Base-by-base conservation (phyloP, 805 yeast genomes). In the Ogataea minuta region DNA sequence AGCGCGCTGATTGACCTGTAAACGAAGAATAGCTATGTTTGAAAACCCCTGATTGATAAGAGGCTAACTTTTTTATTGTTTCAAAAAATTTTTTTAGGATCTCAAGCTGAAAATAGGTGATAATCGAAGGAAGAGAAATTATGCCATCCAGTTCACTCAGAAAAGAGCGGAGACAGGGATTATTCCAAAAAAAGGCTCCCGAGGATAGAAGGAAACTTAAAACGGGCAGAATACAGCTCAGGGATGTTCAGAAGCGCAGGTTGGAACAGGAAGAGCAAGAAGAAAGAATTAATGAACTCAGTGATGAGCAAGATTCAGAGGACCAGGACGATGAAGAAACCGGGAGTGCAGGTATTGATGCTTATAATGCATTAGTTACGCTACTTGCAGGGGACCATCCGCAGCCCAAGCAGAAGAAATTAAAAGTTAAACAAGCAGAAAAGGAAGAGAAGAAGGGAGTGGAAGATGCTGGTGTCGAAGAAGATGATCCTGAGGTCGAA, bases 221-320 rank as follows among this genome's bases (percentile, higher is more conserved):
- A 49, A 66, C 59, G 45, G 93, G 91, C 3, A 70, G 93, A 57
- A 70, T 70, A 35, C 79, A 79, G 44, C 54, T 78, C 53, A 71
- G 93, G 59, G 66, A 67, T 3, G 75, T 83, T 20, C 1, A 62
- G 70, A 48, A 65, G 78, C 53, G 46, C 46, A 23, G 43, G 47
- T 36, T n/a, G 43, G 41, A 24, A 36, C 33, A 23, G 52, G 40
- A 8, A 45, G 42, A 41, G 41, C 23, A 8, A 29, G 34, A 17
- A 41, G 53, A 31, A 39, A 11, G 72, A 62, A 4, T 19, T 6
- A 19, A 19, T 19, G 65, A 59, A 12, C 66, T 60, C 7, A 58
- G 43, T 7, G 59, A 48, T 0, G 56, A 48, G 0, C 59, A 53
- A 6, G 61, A 54, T 12, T 26, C 44, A 12, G 53, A 52, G 2